Evolutionary conservation across 169 alveolate species (phyloP), one percentile per base, ranked within the genome.

Genomic region (Theileria orientalis): DNA sequence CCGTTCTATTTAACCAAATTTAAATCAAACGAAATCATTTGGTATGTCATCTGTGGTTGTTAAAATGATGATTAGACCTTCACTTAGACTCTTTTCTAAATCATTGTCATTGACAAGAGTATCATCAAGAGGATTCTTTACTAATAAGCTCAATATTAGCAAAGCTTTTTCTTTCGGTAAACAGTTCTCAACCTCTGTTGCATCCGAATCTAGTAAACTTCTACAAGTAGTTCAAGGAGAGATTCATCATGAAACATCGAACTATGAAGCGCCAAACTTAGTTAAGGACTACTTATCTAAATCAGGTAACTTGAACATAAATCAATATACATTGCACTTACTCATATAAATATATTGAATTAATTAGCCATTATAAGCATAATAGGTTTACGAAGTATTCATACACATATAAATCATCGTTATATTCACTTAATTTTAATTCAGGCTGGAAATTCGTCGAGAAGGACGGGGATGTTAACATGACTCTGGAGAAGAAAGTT

Each of bases 401-500:
- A n/a, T n/a, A n/a, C n/a, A n/a, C n/a, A n/a, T n/a, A n/a, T n/a
- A n/a, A n/a, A n/a, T n/a, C n/a, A n/a, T n/a, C n/a, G n/a, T n/a
- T n/a, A n/a, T n/a, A n/a, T n/a, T n/a, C n/a, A n/a, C n/a, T n/a
- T n/a, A n/a, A n/a, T 47, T 6, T 25, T 32, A n/a, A 2, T 40
- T 69, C 75, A 57, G 94, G 86, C 23, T 92, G 95, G 95, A 87
- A 83, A 61, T 84, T 87, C 46, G 86, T 74, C 25, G 95, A 92
- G 66, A 89, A 83, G 66, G 94, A 90, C 41, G 93, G 93, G 29
- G 94, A 92, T 80, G 90, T 92, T 47, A 90, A 90, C 80, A 91
- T 92, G 91, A 85, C 91, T 32, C 74, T 92, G 64, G 86, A 86
- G 76, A 87, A 83, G 79, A 83, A 69, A 30, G 94, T 90, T 11